Conservation (phyloP, 1,284 basidiomycete genomes). For the Anthracocystis walkeri region DNA sequence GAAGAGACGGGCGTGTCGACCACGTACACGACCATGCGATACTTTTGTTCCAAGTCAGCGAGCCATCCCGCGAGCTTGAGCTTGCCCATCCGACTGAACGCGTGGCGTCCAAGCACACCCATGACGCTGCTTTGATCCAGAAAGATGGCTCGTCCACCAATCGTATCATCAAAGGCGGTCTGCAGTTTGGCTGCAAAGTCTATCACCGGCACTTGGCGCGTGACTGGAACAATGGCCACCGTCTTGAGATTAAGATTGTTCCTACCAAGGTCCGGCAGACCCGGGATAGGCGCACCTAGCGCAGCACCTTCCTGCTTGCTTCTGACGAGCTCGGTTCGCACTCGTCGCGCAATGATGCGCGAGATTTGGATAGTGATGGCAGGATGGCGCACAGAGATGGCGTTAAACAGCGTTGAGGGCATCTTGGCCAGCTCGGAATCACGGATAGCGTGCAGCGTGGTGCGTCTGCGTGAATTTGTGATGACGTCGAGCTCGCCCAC, state of each 20-base stretch:
- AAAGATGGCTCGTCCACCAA: conserved; percentile 62
- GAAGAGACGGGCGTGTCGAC: conserved; percentile 68
- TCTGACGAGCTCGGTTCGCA: conserved; percentile 79
- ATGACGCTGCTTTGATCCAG: conserved; percentile 67
- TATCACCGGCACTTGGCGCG: conserved; percentile 70
- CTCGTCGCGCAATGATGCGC: conserved; percentile 90
- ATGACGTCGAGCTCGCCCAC: conserved; percentile 93
- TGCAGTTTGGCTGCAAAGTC: conserved; percentile 67
- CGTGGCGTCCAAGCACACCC: conserved; percentile 66
- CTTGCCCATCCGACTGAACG: conserved; percentile 69
- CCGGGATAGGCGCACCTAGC: conserved; percentile 55
- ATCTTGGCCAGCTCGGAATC: conserved; percentile 98
- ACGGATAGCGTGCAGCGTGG: conserved; percentile 95
- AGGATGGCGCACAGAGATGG: conserved; percentile 83
- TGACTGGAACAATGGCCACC: conserved; percentile 80
- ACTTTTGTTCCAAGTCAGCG: conserved; percentile 66
- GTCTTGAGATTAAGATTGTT: conserved; percentile 94
- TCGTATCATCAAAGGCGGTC: conserved; percentile 62
- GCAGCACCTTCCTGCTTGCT: conserved; percentile 50
- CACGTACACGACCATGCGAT: conserved; percentile 67
- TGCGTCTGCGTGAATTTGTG: conserved; percentile 85
- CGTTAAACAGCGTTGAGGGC: conserved; percentile 97
- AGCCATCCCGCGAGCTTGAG: conserved; percentile 69
- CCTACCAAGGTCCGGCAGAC: conserved; percentile 72
- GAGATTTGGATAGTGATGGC: conserved; percentile 95